These are phyloP conservation scores for Diospyros kaki DNA, from an alignment of 148 eudicot species.

Conservation along the genomic window DNA sequence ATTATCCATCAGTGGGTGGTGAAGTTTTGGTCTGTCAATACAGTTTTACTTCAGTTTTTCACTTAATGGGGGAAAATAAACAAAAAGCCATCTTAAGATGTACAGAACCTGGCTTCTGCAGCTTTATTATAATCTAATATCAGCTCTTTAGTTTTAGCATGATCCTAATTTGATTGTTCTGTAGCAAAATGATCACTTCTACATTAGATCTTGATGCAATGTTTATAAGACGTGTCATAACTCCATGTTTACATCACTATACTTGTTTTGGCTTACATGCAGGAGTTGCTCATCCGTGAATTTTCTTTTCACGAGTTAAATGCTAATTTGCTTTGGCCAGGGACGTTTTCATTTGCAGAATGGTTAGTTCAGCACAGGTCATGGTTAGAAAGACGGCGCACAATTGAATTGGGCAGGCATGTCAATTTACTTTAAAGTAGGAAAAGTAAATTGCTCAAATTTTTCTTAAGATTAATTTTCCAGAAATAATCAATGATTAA, in stretches of 20 bases:
- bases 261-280: conserved; percentile 23
- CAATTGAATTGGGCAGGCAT: conserved; percentile 87
- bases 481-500: no score
- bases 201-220: not conserved
- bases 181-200: conserved; percentile 3
- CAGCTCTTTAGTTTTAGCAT: not conserved
- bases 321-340: conserved; percentile 98
- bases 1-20: not conserved
- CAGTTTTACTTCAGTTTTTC: not conserved
- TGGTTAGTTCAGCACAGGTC: conserved; percentile 79
- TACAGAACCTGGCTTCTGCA: not conserved
- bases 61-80: no score
- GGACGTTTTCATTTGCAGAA: conserved; percentile 90
- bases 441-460: no score
- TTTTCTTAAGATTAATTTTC: no score
- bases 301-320: conserved; percentile 92
- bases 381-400: conserved; percentile 62
- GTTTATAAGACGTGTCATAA: not conserved
- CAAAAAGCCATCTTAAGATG: not conserved
- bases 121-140: not conserved
- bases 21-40: not conserved
- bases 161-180: not conserved
- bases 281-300: conserved; percentile 86
- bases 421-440: conserved; percentile 17
- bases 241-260: conserved; percentile 4